phyloP scores from a whole-genome alignment of 2,329 filamentous ascomycete genomes.

The Botrytis galanthina region DNA sequence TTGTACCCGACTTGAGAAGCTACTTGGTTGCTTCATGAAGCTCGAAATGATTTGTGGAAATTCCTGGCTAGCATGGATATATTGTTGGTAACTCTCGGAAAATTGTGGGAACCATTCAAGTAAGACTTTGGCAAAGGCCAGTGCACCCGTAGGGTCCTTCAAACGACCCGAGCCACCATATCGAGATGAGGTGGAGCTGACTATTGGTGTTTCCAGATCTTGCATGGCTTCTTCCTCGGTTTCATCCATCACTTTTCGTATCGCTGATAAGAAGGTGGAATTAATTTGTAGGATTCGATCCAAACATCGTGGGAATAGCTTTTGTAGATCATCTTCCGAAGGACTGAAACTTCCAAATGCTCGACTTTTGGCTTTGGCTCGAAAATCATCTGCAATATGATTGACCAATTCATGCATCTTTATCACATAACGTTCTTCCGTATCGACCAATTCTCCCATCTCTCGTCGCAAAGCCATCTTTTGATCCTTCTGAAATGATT shows the following conservation, averaged over 20 bases:
- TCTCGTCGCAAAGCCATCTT: constrained; percentile 84
- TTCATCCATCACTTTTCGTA: constrained; percentile 74
- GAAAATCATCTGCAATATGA: constrained; percentile 76
- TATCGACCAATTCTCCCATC: constrained; percentile 86
- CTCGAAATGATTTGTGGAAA: constrained; percentile 78
- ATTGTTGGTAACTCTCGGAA: constrained; percentile 85
- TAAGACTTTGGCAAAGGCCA: constrained; percentile 75
- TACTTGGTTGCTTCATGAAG: constrained; percentile 77
- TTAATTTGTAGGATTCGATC: constrained; percentile 81
- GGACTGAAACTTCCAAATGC: constrained; percentile 65
- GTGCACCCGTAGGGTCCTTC: constrained; percentile 74
- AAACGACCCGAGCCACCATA: constrained; percentile 46
- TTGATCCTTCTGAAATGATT: constrained; percentile 75
- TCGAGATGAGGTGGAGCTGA: constrained; percentile 47
- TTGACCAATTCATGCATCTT: constrained; percentile 84
- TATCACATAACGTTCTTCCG: constrained; percentile 87
- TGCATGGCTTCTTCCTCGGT: constrained; percentile 76
- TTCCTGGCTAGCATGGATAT: constrained; percentile 85
- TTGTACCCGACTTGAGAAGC: constrained; percentile 75
- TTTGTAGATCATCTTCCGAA: constrained; percentile 67
- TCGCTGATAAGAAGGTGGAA: constrained; percentile 71
- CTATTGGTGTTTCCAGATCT: constrained; percentile 65
- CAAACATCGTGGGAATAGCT: constrained; percentile 77
- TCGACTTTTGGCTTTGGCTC: constrained; percentile 62
- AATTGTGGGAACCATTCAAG: constrained; percentile 93